phyloP scores from a whole-genome alignment of 1,284 basidiomycete species.

The Trichosporon asahii region DNA sequence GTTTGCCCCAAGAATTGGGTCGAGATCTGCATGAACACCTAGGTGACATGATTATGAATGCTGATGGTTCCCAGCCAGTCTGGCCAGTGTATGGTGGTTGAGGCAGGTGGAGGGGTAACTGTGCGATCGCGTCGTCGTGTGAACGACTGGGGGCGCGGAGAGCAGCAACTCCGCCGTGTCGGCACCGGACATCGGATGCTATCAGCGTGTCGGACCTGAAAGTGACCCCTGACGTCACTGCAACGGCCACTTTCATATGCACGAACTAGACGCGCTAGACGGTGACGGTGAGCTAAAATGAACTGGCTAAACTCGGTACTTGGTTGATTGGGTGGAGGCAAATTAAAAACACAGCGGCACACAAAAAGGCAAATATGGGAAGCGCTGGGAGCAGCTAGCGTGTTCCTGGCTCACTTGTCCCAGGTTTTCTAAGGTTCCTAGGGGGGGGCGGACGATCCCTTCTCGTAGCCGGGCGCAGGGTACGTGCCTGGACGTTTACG shows the following conservation, averaged over 20 bases:
- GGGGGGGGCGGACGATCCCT: conserved; percentile 1
- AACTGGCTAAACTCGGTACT: neutral
- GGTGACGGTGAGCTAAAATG: neutral
- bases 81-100: neutral
- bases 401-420: neutral
- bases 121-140: neutral
- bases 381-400: conserved; percentile 1
- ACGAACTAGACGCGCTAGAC: too few relatives aligned
- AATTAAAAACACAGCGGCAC: neutral
- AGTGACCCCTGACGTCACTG: neutral
- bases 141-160: neutral
- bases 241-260: too few relatives aligned
- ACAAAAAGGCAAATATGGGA: neutral
- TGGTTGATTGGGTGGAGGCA: neutral
- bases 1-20: neutral
- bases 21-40: neutral
- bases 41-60: neutral
- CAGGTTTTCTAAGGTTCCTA: neutral
- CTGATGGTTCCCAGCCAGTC: neutral
- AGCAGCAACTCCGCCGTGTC: neutral
- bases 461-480: neutral
- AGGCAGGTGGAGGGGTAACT: neutral
- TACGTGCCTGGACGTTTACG: neutral
- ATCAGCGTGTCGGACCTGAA: neutral
- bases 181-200: conserved; percentile 4